A percentile compares a stretch with the other conserved stretches of the same genome.
These are phyloP conservation scores for Acanthamoeba sp. DNA, from an alignment of 208 protist species.

Conservation along the genomic window DNA sequence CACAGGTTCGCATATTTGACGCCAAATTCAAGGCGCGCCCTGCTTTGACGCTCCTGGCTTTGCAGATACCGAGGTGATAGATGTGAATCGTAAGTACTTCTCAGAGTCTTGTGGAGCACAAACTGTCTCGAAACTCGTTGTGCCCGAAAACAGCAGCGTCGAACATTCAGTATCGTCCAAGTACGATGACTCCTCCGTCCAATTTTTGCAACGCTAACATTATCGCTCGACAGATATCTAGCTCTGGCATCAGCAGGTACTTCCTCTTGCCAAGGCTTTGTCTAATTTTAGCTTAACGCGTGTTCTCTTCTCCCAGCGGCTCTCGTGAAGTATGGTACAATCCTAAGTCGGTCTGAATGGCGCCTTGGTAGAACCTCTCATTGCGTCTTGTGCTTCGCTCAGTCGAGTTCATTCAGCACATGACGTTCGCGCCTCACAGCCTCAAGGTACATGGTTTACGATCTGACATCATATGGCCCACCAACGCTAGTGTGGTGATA, in stretches of 20 bases:
- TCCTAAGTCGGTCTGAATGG: too few species aligned
- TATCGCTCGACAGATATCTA: background rate
- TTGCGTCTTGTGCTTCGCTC: too few species aligned
- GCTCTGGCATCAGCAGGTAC: slow-evolving; percentile 22
- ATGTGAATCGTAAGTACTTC: slow-evolving; percentile 48
- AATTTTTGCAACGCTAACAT: background rate
- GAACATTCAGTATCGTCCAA: slow-evolving; percentile 25
- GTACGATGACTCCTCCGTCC: background rate
- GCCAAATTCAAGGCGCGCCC: background rate
- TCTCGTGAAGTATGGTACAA: slow-evolving; percentile 59
- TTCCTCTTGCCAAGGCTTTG: background rate
- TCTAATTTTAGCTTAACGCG: background rate
- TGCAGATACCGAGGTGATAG: slow-evolving; percentile 2
- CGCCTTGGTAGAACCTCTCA: too few species aligned
- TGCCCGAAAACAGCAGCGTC: slow-evolving; percentile 5
- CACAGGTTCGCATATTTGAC: background rate
- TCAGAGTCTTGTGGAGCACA: background rate
- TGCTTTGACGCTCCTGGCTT: background rate
- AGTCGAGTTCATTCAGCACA: slow-evolving; percentile 71
- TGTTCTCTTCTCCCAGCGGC: background rate
- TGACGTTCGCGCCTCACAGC: slow-evolving; percentile 26
- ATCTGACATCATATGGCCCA: background rate
- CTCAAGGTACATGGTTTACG: background rate
- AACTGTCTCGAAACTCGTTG: slow-evolving; percentile 10
- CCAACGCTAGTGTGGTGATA: background rate